phyloP scores from a whole-genome alignment of 768 basidiomycete genomes.

The Tylopilus sp. region DNA sequence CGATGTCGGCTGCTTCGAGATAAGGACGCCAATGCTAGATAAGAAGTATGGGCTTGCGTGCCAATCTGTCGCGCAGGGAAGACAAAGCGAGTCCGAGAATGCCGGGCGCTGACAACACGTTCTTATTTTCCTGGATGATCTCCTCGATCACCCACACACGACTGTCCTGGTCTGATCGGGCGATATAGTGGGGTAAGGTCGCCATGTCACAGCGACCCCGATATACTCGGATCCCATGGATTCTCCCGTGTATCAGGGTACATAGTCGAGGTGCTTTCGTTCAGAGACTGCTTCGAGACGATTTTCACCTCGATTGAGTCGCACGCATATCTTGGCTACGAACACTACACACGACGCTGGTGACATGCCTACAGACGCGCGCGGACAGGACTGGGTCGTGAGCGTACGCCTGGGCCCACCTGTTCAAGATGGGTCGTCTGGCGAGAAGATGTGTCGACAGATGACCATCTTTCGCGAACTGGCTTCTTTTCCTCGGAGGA shows the following conservation, averaged over 20 bases:
- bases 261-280: neutral
- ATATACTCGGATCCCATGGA: neutral
- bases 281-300: neutral
- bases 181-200: too few species aligned
- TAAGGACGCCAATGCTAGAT: too few species aligned
- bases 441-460: neutral
- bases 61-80: neutral
- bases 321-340: neutral
- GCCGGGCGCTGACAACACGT: neutral
- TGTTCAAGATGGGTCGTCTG: neutral
- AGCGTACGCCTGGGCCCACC: neutral
- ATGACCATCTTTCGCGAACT: neutral
- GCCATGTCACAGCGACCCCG: neutral
- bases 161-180: too few species aligned
- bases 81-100: neutral
- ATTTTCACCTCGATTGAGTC: slow-evolving; percentile 14
- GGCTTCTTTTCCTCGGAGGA: neutral
- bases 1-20: too few species aligned
- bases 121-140: too few species aligned
- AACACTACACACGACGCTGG: slow-evolving; percentile 6
- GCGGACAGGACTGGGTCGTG: neutral
- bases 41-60: neutral
- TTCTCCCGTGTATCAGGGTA: neutral
- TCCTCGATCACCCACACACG: neutral
- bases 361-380: neutral